Evolutionary conservation across 192 early-diverging fungal genomes (phyloP).

Genomic region (Geranomyces michiganensis): DNA sequence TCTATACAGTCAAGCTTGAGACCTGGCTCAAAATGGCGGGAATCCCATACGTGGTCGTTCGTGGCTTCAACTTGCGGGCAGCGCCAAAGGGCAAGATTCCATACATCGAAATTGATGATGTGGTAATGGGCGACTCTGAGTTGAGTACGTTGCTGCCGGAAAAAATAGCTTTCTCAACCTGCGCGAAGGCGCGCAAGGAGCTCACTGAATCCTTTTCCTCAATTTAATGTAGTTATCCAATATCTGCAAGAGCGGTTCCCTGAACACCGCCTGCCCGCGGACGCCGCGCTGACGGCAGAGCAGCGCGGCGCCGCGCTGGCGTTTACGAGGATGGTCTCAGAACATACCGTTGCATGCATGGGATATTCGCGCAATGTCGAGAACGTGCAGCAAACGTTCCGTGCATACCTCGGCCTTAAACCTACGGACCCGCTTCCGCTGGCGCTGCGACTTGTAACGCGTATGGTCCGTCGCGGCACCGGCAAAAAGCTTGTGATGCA

Average conservation of each 20-base stretch:
- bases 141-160: slow-evolving; percentile 20
- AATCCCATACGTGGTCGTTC: slow-evolving; percentile 34
- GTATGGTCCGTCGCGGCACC: slow-evolving; percentile 14
- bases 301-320: slow-evolving; percentile 7
- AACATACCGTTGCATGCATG: slow-evolving; percentile 37
- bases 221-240: slow-evolving; percentile 32
- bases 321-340: slow-evolving; percentile 36
- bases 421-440: background rate
- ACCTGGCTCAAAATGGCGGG: slow-evolving; percentile 33
- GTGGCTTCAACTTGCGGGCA: slow-evolving; percentile 34
- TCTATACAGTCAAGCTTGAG: slow-evolving; percentile 27
- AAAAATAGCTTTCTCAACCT: background rate
- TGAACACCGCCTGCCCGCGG: slow-evolving; percentile 12
- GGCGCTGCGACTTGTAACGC: slow-evolving; percentile 10
- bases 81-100: slow-evolving; percentile 47
- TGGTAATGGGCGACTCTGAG: slow-evolving; percentile 40
- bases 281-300: slow-evolving; percentile 7
- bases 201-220: too few species aligned
- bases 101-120: slow-evolving; percentile 38
- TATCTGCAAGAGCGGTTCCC: slow-evolving; percentile 34
- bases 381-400: slow-evolving; percentile 34
- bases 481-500: slow-evolving; percentile 17
- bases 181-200: background rate
- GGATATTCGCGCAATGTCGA: slow-evolving; percentile 43
- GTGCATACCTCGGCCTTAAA: slow-evolving; percentile 27